Evolutionary conservation across 1,284 basidiomycete genomes (phyloP), one percentile per base, ranked within the genome.

Genomic region (Austroboletus novae-zelandiae): DNA sequence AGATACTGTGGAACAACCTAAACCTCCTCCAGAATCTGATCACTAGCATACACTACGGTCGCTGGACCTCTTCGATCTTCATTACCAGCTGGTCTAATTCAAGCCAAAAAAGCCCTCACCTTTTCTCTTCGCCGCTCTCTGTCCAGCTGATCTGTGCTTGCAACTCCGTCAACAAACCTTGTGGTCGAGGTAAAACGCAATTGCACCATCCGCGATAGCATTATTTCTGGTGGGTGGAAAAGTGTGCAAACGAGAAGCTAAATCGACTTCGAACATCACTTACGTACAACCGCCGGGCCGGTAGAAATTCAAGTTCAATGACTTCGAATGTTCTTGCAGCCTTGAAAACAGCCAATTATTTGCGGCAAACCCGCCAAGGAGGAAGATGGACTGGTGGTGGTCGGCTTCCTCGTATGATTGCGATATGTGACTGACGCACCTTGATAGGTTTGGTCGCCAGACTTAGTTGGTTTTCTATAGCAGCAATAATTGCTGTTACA

Each of bases 211-310:
- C 1, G 71, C 68, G 2, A 73, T 70, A 0, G 68, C 73, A 31
- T 63, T 65, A n/a, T 57, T 59, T 45, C 67, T 68, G n/a, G n/a
- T n/a, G n/a, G 31, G 43, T 35, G 25, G 1, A 14, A 23, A 13
- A 50, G 2, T 37, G 25, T 6, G 11, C 3, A 7, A n/a, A 13
- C 44, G 37, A 18, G 17, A 40, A 47, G 2, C 17, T 11, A 9
- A 18, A 11, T 34, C 31, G 0, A 29, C 32, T 3, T 34, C 8
- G n/a, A 37, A 37, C 1, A 10, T 18, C 14, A 57, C 74, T 48
- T 47, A 78, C 77, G 74, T 71, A 50, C 76, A 71, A 20, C 63
- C 70, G 43, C 79, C 76, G 11, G 77, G 78, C 3, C 77, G 70
- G 52, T 67, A 67, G 34, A 80, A 62, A 2, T 55, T 57, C 36